Evolutionary conservation across 768 basidiomycete species (phyloP).

Genomic region (Naematelia aurantialba): DNA sequence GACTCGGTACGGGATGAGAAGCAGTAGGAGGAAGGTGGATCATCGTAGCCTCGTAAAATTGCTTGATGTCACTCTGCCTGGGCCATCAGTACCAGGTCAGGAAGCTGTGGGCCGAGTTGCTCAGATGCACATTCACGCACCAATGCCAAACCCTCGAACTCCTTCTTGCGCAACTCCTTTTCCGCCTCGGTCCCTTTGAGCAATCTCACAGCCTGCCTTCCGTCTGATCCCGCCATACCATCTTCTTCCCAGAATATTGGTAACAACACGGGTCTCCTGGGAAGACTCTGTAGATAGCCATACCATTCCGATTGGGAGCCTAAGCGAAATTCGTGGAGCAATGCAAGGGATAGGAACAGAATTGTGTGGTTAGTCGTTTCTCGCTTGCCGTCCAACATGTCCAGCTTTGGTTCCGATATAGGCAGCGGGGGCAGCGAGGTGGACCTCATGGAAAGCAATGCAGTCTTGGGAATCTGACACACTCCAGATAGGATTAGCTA

Average conservation of each 20-base stretch:
- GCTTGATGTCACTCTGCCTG: neutral
- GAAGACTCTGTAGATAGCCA: constrained; percentile 50
- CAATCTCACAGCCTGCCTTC: constrained; percentile 33
- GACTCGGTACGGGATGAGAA: constrained; percentile 14
- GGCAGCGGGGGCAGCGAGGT: constrained; percentile 18
- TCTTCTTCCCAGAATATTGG: constrained; percentile 49
- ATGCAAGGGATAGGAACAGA: constrained; percentile 41
- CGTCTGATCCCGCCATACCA: constrained; percentile 26
- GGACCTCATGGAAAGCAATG: constrained; percentile 38
- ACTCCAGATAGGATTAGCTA: constrained; percentile 14
- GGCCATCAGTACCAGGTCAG: neutral
- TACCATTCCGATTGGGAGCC: constrained; percentile 40
- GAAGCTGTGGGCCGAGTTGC: no score
- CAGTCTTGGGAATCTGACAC: constrained; percentile 35
- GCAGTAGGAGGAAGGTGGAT: constrained; percentile 17
- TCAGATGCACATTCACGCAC: constrained; percentile 17
- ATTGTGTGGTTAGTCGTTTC: constrained; percentile 15
- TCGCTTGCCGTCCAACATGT: constrained; percentile 6
- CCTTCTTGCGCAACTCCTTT: constrained; percentile 25
- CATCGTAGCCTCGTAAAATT: neutral
- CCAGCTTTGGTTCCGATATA: neutral
- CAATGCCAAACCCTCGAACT: constrained; percentile 24
- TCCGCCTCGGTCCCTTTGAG: constrained; percentile 42
- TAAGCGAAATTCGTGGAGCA: constrained; percentile 46
- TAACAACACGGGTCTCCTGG: constrained; percentile 33